Conservation (phyloP, 1,284 basidiomycete species). For the Malassezia arunalokei region DNA sequence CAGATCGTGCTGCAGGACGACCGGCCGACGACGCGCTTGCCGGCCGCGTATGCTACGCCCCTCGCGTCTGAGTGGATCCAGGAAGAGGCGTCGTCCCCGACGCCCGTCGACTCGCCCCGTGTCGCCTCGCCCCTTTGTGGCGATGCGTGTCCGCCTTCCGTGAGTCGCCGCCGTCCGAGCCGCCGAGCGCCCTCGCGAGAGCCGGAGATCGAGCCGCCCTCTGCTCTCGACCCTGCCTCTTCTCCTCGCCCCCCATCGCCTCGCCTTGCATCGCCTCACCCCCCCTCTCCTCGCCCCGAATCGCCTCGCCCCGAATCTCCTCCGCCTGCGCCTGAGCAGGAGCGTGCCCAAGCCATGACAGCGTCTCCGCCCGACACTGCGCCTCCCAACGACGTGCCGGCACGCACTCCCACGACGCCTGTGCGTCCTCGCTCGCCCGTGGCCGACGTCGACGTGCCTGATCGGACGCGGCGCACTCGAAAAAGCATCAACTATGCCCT, state of each 20-base stretch:
- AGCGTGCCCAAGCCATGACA: not conserved
- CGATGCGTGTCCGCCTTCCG: constrained; percentile 6
- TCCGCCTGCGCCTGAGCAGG: no score
- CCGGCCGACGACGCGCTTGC: constrained; percentile 16
- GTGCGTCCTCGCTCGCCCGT: not conserved
- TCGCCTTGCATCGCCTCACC: no score
- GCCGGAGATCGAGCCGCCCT: no score
- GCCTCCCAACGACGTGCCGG: not conserved
- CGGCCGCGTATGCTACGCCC: constrained; percentile 17
- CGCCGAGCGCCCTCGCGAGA: no score
- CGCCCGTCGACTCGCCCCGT: not conserved
- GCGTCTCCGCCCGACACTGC: not conserved
- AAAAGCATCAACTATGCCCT: constrained; percentile 43
- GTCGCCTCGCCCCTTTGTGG: constrained; percentile 9
- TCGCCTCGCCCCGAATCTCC: no score
- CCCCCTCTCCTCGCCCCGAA: no score
- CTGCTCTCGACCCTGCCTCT: no score
- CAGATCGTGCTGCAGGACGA: constrained; percentile 12
- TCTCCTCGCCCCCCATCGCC: no score
- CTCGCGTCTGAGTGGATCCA: constrained; percentile 20
- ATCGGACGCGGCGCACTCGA: constrained; percentile 22
- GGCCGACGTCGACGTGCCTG: not conserved
- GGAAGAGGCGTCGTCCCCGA: constrained; percentile 1
- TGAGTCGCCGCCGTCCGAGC: not conserved
- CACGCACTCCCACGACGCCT: not conserved